Evolutionary conservation across 768 basidiomycete genomes (phyloP).

Genomic region (Russula olivacea): DNA sequence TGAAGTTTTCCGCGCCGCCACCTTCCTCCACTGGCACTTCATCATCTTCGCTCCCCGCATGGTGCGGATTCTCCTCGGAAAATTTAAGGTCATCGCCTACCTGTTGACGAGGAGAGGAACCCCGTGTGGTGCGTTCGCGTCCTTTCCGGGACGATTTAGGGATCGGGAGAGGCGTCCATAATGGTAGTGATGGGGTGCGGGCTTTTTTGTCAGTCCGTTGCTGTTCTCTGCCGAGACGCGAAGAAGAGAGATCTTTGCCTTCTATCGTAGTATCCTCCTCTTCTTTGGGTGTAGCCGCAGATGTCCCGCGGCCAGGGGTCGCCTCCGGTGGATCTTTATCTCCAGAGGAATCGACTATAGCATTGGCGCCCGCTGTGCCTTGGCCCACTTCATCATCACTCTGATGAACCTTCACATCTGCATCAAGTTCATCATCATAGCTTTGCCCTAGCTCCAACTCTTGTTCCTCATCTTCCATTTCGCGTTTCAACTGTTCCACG

Average conservation of each 20-base stretch:
- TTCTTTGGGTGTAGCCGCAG: slow-evolving; percentile 1
- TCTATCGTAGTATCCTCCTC: slow-evolving; percentile 2
- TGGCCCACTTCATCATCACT: not conserved
- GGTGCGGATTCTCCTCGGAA: not conserved
- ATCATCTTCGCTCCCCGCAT: slow-evolving; percentile 2
- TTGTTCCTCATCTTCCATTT: slow-evolving; percentile 73
- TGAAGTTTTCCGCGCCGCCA: slow-evolving; percentile 12
- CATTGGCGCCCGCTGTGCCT: slow-evolving; percentile 6
- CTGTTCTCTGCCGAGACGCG: slow-evolving; percentile 6
- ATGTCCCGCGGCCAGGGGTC: slow-evolving; percentile 5
- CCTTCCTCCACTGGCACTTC: slow-evolving; percentile 17
- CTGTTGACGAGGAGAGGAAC: not conserved
- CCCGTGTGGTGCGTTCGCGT: not conserved
- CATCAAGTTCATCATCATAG: slow-evolving; percentile 13
- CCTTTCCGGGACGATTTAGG: slow-evolving; percentile 3
- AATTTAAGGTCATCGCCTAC: not conserved
- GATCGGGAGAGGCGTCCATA: not conserved
- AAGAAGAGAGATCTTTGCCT: not conserved
- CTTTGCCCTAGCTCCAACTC: slow-evolving; percentile 38
- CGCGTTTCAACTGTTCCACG: slow-evolving; percentile 65
- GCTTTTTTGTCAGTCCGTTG: slow-evolving; percentile 4
- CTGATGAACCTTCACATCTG: slow-evolving; percentile 11
- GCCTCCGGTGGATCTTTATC: slow-evolving; percentile 2
- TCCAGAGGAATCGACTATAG: not conserved
- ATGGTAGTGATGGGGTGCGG: slow-evolving; percentile 12